phyloP scores from a whole-genome alignment of 768 basidiomycete species.

The Rhodocollybia butyracea region DNA sequence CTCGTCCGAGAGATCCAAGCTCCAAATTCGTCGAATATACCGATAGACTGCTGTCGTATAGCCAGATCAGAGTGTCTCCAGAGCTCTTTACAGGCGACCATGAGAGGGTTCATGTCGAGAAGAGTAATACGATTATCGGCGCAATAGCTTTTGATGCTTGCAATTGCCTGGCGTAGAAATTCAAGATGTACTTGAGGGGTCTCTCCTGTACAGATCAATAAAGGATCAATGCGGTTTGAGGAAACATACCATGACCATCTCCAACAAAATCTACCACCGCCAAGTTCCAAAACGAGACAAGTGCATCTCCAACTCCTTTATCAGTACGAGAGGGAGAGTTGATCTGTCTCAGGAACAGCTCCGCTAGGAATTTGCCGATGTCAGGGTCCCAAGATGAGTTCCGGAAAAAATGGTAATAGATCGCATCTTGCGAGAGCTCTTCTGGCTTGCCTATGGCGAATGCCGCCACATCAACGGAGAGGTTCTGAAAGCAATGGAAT shows the following conservation, averaged over 20 bases:
- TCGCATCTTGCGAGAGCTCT: neutral
- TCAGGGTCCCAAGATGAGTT: conserved; percentile 6
- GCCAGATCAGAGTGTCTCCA: conserved; percentile 3
- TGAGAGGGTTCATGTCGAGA: conserved; percentile 5
- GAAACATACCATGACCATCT: neutral
- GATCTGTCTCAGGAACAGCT: conserved; percentile 5
- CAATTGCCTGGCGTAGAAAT: conserved; percentile 4
- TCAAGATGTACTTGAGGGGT: neutral
- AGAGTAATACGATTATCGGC: conserved; percentile 6
- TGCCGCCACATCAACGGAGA: conserved; percentile 1
- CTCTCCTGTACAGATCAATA: neutral
- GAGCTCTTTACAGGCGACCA: conserved; percentile 3
- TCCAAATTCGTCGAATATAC: conserved; percentile 2
- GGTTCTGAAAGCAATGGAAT: conserved; percentile 4
- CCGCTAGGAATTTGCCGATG: conserved; percentile 3
- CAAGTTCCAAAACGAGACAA: conserved; percentile 6
- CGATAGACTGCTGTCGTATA: neutral
- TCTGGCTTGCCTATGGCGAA: neutral
- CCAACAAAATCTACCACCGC: conserved; percentile 6
- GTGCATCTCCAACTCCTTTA: neutral
- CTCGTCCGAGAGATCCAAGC: conserved; percentile 1
- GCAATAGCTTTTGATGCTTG: neutral
- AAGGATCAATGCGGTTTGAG: neutral
- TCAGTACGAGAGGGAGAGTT: neutral
- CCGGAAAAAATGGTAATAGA: conserved; percentile 7